A percentile compares a stretch with the other conserved stretches of the same genome.
Evolutionary conservation across 805 yeast genomes (phyloP).

Genomic region (Saturnispora besseyi): DNA sequence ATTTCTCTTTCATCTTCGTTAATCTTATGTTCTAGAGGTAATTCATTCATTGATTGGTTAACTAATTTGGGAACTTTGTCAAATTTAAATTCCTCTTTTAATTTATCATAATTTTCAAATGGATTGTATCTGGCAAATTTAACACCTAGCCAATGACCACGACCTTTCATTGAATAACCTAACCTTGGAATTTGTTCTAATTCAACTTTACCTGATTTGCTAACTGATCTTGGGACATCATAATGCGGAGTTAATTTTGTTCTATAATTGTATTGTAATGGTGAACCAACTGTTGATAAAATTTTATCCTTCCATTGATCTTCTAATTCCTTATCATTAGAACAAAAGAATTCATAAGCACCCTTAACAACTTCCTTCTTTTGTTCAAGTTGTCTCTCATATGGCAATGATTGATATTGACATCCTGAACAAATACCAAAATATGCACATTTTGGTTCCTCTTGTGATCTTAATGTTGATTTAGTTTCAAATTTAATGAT

Average conservation of each 20-base stretch:
- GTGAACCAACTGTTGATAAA: constrained; percentile 47
- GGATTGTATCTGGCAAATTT: constrained; percentile 10
- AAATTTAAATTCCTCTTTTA: background rate
- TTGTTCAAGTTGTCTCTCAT: constrained; percentile 60
- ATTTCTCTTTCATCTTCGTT: constrained; percentile 3
- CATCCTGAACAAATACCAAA: constrained; percentile 94
- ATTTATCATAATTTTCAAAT: constrained; percentile 4
- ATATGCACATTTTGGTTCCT: constrained; percentile 57
- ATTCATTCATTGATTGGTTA: background rate
- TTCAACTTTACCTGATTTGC: constrained; percentile 12
- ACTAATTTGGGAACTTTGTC: constrained; percentile 6
- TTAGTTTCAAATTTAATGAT: constrained; percentile 30
- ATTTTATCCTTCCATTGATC: constrained; percentile 30
- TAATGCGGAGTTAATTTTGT: constrained; percentile 96
- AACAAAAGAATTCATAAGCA: constrained; percentile 67
- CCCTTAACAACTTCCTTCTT: constrained; percentile 68
- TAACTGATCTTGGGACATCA: constrained; percentile 23
- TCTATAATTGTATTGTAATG: constrained; percentile 66
- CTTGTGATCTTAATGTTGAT: constrained; percentile 39
- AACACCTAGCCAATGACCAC: constrained; percentile 43
- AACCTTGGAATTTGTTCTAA: constrained; percentile 45
- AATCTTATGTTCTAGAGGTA: constrained; percentile 7
- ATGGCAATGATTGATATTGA: constrained; percentile 76
- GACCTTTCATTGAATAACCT: constrained; percentile 85
- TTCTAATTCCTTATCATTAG: constrained; percentile 13